Percentiles rank a stretch among this genome's conserved stretches.
These are phyloP conservation scores for Chernovozyma sophiae-reginae DNA, from an alignment of 1,139 yeast genomes.

Conservation along the genomic window DNA sequence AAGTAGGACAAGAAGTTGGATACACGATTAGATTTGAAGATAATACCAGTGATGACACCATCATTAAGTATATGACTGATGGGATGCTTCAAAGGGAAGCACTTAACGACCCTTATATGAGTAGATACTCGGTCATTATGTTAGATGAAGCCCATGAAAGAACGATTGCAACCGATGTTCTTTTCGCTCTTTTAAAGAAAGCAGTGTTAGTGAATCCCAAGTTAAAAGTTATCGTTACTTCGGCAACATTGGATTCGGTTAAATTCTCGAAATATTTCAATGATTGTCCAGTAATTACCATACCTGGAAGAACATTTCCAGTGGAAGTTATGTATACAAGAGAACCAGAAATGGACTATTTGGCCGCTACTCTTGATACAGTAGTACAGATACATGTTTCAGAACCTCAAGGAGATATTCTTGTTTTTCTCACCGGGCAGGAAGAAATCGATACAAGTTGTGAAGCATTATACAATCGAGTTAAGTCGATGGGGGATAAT, in stretches of 20 bases:
- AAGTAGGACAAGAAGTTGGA: slow-evolving; percentile 61
- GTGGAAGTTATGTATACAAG: slow-evolving; percentile 76
- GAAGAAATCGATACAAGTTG: slow-evolving; percentile 92
- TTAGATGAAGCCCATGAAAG: slow-evolving; percentile 96
- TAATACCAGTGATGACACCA: slow-evolving; percentile 48
- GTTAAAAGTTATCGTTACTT: slow-evolving; percentile 75
- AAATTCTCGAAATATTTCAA: slow-evolving; percentile 78
- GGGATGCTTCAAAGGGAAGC: slow-evolving; percentile 92
- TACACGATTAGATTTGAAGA: slow-evolving; percentile 67
- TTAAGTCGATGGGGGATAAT: slow-evolving; percentile 61
- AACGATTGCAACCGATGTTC: slow-evolving; percentile 88
- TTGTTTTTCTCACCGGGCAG: slow-evolving; percentile 85
- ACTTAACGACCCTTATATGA: slow-evolving; percentile 66
- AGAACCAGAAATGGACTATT: slow-evolving; percentile 81
- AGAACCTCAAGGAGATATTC: slow-evolving; percentile 75
- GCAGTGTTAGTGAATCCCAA: slow-evolving; percentile 71
- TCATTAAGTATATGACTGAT: slow-evolving; percentile 79
- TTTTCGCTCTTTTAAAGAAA: slow-evolving; percentile 77
- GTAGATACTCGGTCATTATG: slow-evolving; percentile 77
- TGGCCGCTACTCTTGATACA: slow-evolving; percentile 76
- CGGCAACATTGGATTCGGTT: slow-evolving; percentile 86
- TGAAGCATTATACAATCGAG: slow-evolving; percentile 64
- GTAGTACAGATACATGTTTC: slow-evolving; percentile 78
- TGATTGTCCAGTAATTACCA: slow-evolving; percentile 73
- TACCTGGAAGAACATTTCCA: slow-evolving; percentile 89